Evolutionary conservation across 2,329 filamentous ascomycete species (phyloP), one percentile per base, ranked within the genome.

Genomic region (Aspergillus pseudotamarii): DNA sequence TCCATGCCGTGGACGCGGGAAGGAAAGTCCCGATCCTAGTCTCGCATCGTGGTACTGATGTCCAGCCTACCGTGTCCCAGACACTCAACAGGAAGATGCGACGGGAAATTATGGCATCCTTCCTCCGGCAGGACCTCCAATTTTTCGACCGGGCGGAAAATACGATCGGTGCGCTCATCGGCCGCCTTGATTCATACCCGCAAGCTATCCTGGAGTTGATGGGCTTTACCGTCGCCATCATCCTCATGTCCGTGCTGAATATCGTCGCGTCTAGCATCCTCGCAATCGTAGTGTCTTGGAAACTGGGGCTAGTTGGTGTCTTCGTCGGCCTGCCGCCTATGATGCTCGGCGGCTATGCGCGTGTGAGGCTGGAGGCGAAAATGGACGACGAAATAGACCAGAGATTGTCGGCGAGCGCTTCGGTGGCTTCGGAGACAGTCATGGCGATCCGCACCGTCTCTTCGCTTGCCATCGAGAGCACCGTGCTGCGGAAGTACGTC

Each of bases 201-300:
- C 80, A 85, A 56, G 66, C 65, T 1, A 58, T 72, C 6, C 57
- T 67, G 14, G 84, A 86, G 61, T 73, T 86, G 0, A 73, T 86
- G 41, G 82, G 82, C 0, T 79, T 81, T 57, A 87, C 84, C 63
- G 59, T 85, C 10, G 77, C 76, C 1, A 69, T 86, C 2, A 78
- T 87, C 14, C 61, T 83, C n/a, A 78, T 83, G 64, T 79, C 81
- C 51, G 57, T 81, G 1, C 72, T 83, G 57, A 85, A 81, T 45
- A 66, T 86, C 0, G 8, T 84, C 1, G 79, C 81, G 1, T 82
- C 79, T 64, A 77, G 78, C 14, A 74, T 83, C 9, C 71, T 87
- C 1, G 80, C 80, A 4, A 74, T 87, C 8, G 78, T 72, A 1
- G 77, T 76, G 54, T 81, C 81, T 0, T 87, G 82, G 82, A 85